phyloP scores from a whole-genome alignment of 257 asterid genomes.

The Fraxinus pennsylvanica region DNA sequence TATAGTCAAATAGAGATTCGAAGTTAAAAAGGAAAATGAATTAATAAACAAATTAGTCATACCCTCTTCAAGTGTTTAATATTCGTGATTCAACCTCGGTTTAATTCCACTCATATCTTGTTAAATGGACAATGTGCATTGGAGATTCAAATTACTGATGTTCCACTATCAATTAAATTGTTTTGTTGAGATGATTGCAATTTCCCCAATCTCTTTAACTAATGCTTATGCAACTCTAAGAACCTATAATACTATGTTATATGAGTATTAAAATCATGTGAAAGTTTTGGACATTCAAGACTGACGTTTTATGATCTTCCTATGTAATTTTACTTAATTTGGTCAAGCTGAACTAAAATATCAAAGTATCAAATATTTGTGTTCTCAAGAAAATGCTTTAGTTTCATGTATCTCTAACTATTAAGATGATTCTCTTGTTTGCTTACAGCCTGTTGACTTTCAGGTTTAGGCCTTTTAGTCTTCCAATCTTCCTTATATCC shows the following conservation, averaged over 20 bases:
- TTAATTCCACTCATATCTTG: no score
- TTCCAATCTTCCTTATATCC: conserved; percentile 67
- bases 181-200: no score
- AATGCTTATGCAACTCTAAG: no score
- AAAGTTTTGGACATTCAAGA: no score
- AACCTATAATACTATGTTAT: no score
- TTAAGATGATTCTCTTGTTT: neutral
- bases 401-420: neutral
- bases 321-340: neutral
- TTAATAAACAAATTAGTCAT: neutral
- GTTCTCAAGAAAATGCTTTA: neutral
- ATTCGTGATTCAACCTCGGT: no score
- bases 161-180: no score
- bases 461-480: conserved; percentile 72
- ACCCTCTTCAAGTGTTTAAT: neutral
- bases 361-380: neutral
- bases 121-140: no score
- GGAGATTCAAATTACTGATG: no score
- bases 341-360: neutral
- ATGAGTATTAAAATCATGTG: no score
- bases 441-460: conserved; percentile 21
- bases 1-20: neutral
- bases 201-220: no score
- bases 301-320: no score
- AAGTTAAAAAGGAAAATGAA: neutral